phyloP scores from a whole-genome alignment of 495 filamentous ascomycete species.

The Penicillium antarcticum region DNA sequence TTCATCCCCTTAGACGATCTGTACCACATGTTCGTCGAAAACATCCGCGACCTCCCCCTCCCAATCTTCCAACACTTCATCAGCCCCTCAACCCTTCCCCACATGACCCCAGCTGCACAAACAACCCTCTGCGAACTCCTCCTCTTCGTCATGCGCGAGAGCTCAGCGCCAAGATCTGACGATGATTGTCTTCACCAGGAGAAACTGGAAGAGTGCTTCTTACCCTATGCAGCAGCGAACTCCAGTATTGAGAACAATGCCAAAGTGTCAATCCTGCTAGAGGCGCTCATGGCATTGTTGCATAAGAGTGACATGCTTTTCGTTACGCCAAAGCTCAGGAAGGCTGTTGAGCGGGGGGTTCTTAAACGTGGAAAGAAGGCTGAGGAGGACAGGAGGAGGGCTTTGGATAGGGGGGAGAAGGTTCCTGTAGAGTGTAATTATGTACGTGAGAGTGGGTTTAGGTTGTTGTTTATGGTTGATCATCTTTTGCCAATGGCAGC shows the following conservation, averaged over 20 bases:
- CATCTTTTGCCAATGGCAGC: slow-evolving; percentile 7
- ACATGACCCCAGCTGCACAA: slow-evolving; percentile 43
- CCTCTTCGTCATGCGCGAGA: slow-evolving; percentile 59
- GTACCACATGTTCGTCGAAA: slow-evolving; percentile 64
- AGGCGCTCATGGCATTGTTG: slow-evolving; percentile 65
- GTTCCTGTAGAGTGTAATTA: slow-evolving; percentile 38
- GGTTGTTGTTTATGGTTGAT: slow-evolving; percentile 36
- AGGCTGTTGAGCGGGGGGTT: slow-evolving; percentile 62
- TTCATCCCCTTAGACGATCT: slow-evolving; percentile 55
- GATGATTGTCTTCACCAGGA: slow-evolving; percentile 49
- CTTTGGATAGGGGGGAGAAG: slow-evolving; percentile 28
- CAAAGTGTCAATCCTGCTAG: slow-evolving; percentile 73
- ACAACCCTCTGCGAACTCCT: slow-evolving; percentile 64
- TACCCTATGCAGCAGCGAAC: slow-evolving; percentile 68
- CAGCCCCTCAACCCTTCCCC: slow-evolving; percentile 48
- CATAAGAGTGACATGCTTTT: slow-evolving; percentile 34
- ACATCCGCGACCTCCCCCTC: slow-evolving; percentile 63
- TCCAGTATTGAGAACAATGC: slow-evolving; percentile 67
- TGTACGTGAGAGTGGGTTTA: slow-evolving; percentile 40
- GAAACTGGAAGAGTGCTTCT: slow-evolving; percentile 63
- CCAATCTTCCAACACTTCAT: slow-evolving; percentile 72
- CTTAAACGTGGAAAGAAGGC: slow-evolving; percentile 52
- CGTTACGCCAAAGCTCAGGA: slow-evolving; percentile 44
- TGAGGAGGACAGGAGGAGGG: slow-evolving; percentile 43
- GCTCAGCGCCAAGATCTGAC: slow-evolving; percentile 48